Evolutionary conservation across 257 asterid genomes (phyloP).

Genomic region (Agastache rugosa): DNA sequence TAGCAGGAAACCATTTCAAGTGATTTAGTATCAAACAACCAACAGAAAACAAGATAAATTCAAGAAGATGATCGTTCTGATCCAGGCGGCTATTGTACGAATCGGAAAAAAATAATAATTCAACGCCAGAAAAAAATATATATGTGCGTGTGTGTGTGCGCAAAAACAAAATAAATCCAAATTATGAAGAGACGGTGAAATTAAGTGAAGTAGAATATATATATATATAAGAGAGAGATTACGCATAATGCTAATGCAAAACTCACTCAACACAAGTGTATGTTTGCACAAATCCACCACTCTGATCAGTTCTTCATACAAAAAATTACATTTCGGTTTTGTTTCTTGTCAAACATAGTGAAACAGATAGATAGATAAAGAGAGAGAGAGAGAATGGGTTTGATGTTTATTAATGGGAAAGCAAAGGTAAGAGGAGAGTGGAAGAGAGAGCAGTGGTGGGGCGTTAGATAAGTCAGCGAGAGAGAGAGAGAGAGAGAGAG

Average conservation of each 20-base stretch:
- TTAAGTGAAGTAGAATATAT: not conserved
- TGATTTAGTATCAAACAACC: not conserved
- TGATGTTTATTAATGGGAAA: conserved; percentile 30
- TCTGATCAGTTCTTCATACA: conserved; percentile 34
- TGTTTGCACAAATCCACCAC: conserved; percentile 16
- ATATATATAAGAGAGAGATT: not conserved
- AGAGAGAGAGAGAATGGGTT: conserved; percentile 31
- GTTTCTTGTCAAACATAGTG: not conserved
- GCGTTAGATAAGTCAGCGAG: conserved; percentile 2
- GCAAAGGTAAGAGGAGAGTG: conserved; percentile 48
- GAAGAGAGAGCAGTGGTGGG: conserved; percentile 29
- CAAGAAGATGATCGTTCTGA: not conserved
- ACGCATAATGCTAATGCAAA: conserved; percentile 23
- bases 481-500: conserved; percentile 28
- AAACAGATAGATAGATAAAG: too few relatives aligned
- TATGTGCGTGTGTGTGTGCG: too few relatives aligned
- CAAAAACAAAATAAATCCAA: not conserved
- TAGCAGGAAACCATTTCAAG: not conserved
- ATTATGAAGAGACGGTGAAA: not conserved
- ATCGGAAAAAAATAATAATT: not conserved
- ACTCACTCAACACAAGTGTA: conserved; percentile 11
- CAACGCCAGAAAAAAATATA: not conserved
- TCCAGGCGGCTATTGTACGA: too few relatives aligned
- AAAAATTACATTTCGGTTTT: conserved; percentile 34
- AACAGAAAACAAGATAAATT: not conserved